phyloP scores from a whole-genome alignment of 2,329 filamentous ascomycete genomes.

The Penicillium glabrum region DNA sequence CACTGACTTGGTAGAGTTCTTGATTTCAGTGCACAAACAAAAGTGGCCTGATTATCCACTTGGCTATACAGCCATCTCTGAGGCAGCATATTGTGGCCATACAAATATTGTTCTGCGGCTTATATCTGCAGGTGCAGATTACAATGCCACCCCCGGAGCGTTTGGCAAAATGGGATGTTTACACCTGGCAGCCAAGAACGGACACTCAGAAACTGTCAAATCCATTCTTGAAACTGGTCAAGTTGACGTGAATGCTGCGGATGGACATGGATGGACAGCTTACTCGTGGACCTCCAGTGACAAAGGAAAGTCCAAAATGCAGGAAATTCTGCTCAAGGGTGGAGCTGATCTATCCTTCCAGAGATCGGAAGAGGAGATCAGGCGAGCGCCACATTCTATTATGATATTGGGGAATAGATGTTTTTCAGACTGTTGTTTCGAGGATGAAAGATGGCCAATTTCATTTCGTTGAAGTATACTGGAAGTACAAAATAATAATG shows the following conservation, averaged over 20 bases:
- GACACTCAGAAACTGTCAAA: not conserved
- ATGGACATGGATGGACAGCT: not conserved
- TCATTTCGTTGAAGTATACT: not conserved
- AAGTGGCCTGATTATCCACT: too few species aligned
- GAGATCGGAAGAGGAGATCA: not conserved
- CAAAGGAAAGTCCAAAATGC: not conserved
- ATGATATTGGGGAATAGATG: not conserved
- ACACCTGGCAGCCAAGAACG: not conserved
- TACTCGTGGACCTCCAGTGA: not conserved
- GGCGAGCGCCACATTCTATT: not conserved
- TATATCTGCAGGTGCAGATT: too few species aligned
- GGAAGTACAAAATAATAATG: too few species aligned
- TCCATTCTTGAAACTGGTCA: not conserved
- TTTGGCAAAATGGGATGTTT: too few species aligned
- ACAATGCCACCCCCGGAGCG: too few species aligned
- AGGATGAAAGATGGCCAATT: not conserved
- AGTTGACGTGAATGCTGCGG: not conserved
- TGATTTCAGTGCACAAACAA: too few species aligned
- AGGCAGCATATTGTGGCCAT: too few species aligned
- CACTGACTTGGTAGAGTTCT: too few species aligned
- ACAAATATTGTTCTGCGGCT: too few species aligned
- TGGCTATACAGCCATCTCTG: too few species aligned
- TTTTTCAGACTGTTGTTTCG: not conserved
- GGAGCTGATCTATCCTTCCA: not conserved
- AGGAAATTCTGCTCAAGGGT: not conserved